Conservation (phyloP, 2,329 filamentous ascomycete genomes). For the Colletotrichum sp. region DNA sequence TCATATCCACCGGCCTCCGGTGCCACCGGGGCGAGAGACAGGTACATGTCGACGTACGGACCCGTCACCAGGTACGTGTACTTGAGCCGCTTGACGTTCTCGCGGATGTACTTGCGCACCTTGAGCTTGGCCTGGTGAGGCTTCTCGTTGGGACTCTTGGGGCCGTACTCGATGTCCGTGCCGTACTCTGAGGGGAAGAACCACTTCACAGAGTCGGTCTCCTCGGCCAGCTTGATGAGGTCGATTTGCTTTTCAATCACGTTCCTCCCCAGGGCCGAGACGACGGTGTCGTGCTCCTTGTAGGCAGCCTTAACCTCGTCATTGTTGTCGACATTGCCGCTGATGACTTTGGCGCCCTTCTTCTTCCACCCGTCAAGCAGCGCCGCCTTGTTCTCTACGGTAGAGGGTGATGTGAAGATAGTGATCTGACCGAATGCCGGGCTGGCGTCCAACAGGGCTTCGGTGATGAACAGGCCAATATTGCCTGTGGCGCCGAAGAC, state of each 20-base stretch:
- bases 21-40: constrained; percentile 43
- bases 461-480: constrained; percentile 46
- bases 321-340: constrained; percentile 40
- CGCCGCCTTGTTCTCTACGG: constrained; percentile 23
- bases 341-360: constrained; percentile 27
- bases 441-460: constrained; percentile 37
- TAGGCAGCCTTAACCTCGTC: constrained; percentile 59
- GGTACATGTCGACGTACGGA: constrained; percentile 70
- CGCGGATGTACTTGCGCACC: constrained; percentile 65
- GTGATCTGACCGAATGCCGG: constrained; percentile 36
- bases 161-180: constrained; percentile 67
- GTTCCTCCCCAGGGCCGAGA: constrained; percentile 69
- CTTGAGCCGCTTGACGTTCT: constrained; percentile 56
- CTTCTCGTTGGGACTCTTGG: constrained; percentile 62
- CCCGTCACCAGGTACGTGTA: constrained; percentile 75
- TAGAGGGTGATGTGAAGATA: constrained; percentile 33
- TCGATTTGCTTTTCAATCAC: constrained; percentile 65
- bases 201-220: constrained; percentile 58
- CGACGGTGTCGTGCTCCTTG: constrained; percentile 66
- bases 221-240: constrained; percentile 65
- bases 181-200: constrained; percentile 74
- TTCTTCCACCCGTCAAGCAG: constrained; percentile 25
- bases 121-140: constrained; percentile 75
- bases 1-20: constrained; percentile 63
- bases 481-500: constrained; percentile 44